Conservation (phyloP, 495 filamentous ascomycete species). For the Neurospora sublineolata region DNA sequence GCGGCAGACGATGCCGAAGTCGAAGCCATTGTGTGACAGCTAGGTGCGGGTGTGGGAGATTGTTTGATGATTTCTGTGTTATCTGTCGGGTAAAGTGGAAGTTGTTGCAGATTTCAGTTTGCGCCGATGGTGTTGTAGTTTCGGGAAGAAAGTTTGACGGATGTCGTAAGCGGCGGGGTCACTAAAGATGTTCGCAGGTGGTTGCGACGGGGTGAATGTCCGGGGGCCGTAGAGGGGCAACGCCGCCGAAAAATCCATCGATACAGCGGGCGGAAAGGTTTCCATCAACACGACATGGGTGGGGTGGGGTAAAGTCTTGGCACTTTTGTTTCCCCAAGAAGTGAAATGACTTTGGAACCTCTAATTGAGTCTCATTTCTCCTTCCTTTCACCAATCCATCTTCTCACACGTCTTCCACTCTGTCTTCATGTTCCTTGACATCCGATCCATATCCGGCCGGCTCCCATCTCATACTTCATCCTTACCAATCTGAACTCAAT, state of each 20-base stretch:
- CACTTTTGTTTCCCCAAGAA: neutral
- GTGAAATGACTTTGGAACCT: neutral
- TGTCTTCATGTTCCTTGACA: neutral
- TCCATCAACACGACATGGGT: neutral
- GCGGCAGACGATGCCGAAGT: conserved; percentile 7
- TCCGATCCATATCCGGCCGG: neutral
- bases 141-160: neutral
- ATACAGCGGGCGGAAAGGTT: neutral
- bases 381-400: neutral
- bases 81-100: neutral
- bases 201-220: neutral
- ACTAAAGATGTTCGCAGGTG: neutral
- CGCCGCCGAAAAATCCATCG: neutral
- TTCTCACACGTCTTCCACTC: neutral
- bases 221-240: neutral
- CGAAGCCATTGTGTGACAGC: conserved; percentile 11
- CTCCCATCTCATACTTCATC: neutral
- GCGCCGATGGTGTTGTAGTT: neutral
- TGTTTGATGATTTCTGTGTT: neutral
- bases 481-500: neutral
- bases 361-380: neutral
- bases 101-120: neutral
- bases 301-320: neutral
- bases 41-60: neutral
- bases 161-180: neutral